These are phyloP conservation scores for Pyracantha coccinea DNA, from an alignment of 331 rosid species.

Conservation along the genomic window DNA sequence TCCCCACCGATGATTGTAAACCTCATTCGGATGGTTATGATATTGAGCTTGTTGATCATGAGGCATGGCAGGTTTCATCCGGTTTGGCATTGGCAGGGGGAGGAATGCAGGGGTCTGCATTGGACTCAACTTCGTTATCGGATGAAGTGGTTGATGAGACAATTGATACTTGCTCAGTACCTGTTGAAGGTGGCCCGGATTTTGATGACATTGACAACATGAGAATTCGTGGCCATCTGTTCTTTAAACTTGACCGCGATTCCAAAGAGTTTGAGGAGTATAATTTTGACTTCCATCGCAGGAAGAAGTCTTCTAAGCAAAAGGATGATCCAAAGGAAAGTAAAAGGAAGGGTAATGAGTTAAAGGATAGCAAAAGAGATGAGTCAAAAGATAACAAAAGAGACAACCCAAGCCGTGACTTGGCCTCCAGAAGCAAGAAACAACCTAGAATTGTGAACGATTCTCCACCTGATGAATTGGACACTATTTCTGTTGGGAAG, in stretches of 20 bases:
- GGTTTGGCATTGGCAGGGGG: conserved; percentile 60
- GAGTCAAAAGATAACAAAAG: conserved; percentile 7
- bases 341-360: conserved; percentile 9
- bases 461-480: conserved; percentile 18
- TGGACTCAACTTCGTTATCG: not conserved
- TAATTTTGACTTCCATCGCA: conserved; percentile 56
- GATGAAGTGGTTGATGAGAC: conserved; percentile 24
- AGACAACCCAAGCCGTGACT: conserved; percentile 9
- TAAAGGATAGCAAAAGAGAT: conserved; percentile 12
- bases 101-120: conserved; percentile 11
- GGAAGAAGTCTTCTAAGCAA: conserved; percentile 40
- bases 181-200: conserved; percentile 38
- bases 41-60: conserved; percentile 62
- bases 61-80: conserved; percentile 58
- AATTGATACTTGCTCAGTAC: conserved; percentile 14
- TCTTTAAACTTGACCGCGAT: conserved; percentile 71
- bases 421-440: conserved; percentile 18
- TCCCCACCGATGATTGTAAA: conserved; percentile 9
- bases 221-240: conserved; percentile 65
- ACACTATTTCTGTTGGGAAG: conserved; percentile 18
- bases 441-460: conserved; percentile 21
- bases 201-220: conserved; percentile 69
- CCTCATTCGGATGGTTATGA: conserved; percentile 28
- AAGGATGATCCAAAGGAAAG: conserved; percentile 20
- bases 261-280: conserved; percentile 86